Base-by-base conservation (phyloP, 1,284 basidiomycete genomes). In the Naganishia albida region DNA sequence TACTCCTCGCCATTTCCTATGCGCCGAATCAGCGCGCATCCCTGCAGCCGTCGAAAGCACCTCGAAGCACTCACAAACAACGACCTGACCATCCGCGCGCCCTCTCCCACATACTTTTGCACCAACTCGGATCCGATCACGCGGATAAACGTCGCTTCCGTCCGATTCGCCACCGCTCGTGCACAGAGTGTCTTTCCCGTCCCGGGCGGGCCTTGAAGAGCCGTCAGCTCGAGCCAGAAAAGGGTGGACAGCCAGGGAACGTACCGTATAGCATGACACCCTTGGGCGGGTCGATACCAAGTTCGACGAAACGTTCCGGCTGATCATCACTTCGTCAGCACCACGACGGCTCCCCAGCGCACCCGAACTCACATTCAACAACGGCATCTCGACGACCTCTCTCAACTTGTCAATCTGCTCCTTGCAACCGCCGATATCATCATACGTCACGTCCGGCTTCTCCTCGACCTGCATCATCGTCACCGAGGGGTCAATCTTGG, bases 401-500 rank as follows among this genome's bases (percentile, higher is more conserved):
- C 95, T 85, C 52, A 99, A 84, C 82, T 99, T 99, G 83, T 99
- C 96, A 72, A 99, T 99, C 80, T 99, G 96, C 78, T 99, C 96
- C 81, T 99, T 99, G 82, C 96, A 98, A 10, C 96, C 96, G 71
- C 96, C 96, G 64, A 99, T 86, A 74, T 99, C 96, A 10, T 93
- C 93, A 77, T 99, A 99, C 4, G 93, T 95, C 46, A 96, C 93
- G 75, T 96, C 93, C 1, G 93, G 93, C 78, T 95, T 96, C 80
- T 96, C 93, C 77, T 96, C 93, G 38, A 96, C 93, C 78, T 96
- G 93, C 96, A 99, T 99, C 95, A 99, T 98, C 16, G 96, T 99
- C 3, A 99, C 96, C 0, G 93, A 96, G 2, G 96, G 93, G 78
- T 99, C 96, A 72, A 99, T 99, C 82, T 96, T 97, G 43, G 96